A percentile compares a stretch with the other conserved stretches of the same genome.
Evolutionary conservation across 2,329 filamentous ascomycete species (phyloP).

Genomic region (Neopestalotiopsis rosae): DNA sequence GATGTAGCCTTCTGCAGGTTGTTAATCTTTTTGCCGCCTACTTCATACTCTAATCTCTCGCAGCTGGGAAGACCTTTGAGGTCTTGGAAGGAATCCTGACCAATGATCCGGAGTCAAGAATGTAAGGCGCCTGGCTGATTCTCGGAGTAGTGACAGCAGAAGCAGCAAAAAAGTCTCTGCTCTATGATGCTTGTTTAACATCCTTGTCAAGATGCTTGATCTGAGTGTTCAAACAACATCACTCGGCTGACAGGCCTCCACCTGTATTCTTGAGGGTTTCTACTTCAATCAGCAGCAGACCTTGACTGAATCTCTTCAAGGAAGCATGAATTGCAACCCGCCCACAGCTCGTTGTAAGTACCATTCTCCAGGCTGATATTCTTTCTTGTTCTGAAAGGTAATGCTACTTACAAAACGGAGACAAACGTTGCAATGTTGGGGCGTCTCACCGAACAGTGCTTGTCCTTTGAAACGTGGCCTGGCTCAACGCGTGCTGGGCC

Average conservation of each 20-base stretch:
- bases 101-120: background rate
- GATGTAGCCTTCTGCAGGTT: slow-evolving; percentile 3
- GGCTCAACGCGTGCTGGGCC: background rate
- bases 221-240: background rate
- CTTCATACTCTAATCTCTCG: background rate
- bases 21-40: background rate
- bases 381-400: background rate
- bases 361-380: background rate
- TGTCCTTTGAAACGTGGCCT: background rate
- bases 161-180: background rate
- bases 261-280: background rate
- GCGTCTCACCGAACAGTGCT: background rate
- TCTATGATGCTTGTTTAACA: background rate
- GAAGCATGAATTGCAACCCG: background rate
- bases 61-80: background rate
- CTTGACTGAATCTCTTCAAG: background rate
- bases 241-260: background rate
- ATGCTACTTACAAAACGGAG: background rate
- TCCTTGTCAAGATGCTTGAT: background rate
- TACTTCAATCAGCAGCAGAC: background rate
- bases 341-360: background rate
- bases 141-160: background rate
- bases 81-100: background rate
- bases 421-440: background rate
- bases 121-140: background rate